Percentiles rank a stretch among this genome's conserved stretches.
Evolutionary conservation across 768 basidiomycete genomes (phyloP).

Genomic region (Mycena indigotica): DNA sequence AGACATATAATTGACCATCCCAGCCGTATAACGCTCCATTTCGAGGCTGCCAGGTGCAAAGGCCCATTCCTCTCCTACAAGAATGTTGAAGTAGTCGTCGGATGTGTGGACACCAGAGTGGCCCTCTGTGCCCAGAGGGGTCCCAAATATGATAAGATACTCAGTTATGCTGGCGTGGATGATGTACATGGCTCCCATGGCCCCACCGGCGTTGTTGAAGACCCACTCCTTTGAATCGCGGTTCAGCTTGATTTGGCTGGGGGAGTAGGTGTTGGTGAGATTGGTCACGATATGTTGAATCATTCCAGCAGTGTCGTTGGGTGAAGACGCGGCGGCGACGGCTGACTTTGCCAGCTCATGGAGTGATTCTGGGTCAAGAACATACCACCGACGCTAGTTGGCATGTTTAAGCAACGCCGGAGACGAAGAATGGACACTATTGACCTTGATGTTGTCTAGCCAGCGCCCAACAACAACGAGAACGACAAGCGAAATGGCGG

Average conservation of each 20-base stretch:
- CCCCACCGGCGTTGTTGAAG: conserved; percentile 96
- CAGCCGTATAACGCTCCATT: conserved; percentile 84
- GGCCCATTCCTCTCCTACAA: conserved; percentile 94
- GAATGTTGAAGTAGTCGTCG: conserved; percentile 97
- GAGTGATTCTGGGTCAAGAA: conserved; percentile 67
- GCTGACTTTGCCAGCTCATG: conserved; percentile 77
- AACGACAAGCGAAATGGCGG: no score
- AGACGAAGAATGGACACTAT: background rate
- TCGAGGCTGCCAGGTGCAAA: conserved; percentile 79
- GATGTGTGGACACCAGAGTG: conserved; percentile 93
- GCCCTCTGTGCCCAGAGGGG: conserved; percentile 95
- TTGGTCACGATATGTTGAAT: conserved; percentile 81
- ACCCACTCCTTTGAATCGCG: conserved; percentile 81
- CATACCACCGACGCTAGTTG: conserved; percentile 20
- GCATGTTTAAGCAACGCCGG: background rate
- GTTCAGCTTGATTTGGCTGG: conserved; percentile 56
- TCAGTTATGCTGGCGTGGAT: conserved; percentile 98
- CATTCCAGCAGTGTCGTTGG: conserved; percentile 68
- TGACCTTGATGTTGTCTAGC: conserved; percentile 68
- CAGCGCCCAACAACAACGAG: conserved; percentile 46
- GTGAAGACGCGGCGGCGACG: conserved; percentile 53
- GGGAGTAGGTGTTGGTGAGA: conserved; percentile 72
- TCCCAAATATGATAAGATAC: conserved; percentile 95
- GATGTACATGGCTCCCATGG: conserved; percentile 98
- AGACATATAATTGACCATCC: conserved; percentile 81